Evolutionary conservation across 148 eudicot genomes (phyloP), one percentile per base, ranked within the genome.

Genomic region (Chenopodium album): DNA sequence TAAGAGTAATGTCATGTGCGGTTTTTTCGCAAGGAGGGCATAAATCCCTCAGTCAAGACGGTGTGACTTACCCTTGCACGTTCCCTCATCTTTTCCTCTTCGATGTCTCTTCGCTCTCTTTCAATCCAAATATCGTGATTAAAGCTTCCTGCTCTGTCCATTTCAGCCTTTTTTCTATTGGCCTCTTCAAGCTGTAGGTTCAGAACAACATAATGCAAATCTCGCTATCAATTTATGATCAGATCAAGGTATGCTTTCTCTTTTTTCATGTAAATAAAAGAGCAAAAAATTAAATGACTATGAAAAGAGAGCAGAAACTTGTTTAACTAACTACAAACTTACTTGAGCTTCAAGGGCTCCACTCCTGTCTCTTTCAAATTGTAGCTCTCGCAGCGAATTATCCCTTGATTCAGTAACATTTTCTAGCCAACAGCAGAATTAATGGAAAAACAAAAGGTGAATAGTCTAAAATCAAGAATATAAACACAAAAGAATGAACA

Each of bases 71-170:
- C 94, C 91, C 82, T 75, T 56, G 84, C 48, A 62, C 71, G 85
- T 47, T 68, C 77, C 80, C 88, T 87, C 90, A 89, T 66, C 41
- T 23, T 79, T 29, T 82, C 89, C 81, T 89, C 91, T 84, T 88
- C 92, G 19, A 2, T 22, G 1, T 89, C 90, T 73, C 90, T 88
- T 2, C 89, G 85, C 41, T 80, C 68, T 79, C 92, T 88, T 84
- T 90, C 96, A 41, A 92, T 1, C 84, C 44, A 65, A 92, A 88
- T 79, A 88, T 81, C n/a, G 88, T 74, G 67, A 89, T 87, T 2
- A 89, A 32, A 62, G 67, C 75, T 63, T 85, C 88, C 65, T 92
- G 90, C 79, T 92, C 91, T 85, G 73, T 84, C 86, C 81, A 87
- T 60, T 32, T 81, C 87, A 32, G 83, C 78, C 14, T 79, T 23